These are phyloP conservation scores for Ottelia alismoides DNA, from an alignment of 106 monocot genomes.

Conservation along the genomic window DNA sequence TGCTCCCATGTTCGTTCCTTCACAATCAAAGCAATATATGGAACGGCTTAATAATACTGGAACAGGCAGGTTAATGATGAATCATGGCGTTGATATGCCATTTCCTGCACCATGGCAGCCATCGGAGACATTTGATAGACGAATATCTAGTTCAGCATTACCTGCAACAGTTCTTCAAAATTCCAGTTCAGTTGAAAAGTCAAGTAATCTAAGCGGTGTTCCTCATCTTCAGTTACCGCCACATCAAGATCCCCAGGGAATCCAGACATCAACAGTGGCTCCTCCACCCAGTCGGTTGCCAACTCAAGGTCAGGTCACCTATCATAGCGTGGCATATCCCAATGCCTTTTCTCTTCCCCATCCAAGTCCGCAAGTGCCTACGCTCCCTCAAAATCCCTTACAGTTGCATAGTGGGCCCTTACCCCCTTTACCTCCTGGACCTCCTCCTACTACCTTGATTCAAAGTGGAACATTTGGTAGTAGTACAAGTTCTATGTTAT, in stretches of 20 bases:
- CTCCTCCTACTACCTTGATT: slow-evolving; percentile 36
- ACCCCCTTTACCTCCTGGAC: slow-evolving; percentile 66
- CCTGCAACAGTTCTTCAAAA: slow-evolving; percentile 17
- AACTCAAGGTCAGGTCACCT: slow-evolving; percentile 16
- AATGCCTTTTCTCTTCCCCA: slow-evolving; percentile 18
- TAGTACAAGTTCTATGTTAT: slow-evolving; percentile 17
- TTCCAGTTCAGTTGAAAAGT: slow-evolving; percentile 21
- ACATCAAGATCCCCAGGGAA: slow-evolving; percentile 21
- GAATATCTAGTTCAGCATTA: slow-evolving; percentile 2
- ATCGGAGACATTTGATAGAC: slow-evolving; percentile 22
- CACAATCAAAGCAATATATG: slow-evolving; percentile 21
- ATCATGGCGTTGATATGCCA: slow-evolving; percentile 16
- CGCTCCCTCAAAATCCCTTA: slow-evolving; percentile 7
- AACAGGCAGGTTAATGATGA: slow-evolving; percentile 17
- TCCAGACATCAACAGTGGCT: slow-evolving; percentile 9
- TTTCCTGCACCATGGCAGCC: slow-evolving; percentile 12
- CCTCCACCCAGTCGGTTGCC: slow-evolving; percentile 19
- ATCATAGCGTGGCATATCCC: slow-evolving; percentile 19
- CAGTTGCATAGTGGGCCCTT: slow-evolving; percentile 18
- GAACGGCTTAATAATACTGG: slow-evolving; percentile 22
- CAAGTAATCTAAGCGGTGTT: slow-evolving; percentile 14
- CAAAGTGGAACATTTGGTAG: slow-evolving; percentile 20
- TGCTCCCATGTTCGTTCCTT: slow-evolving; percentile 21
- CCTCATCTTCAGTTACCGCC: slow-evolving; percentile 8
- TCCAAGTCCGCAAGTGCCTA: slow-evolving; percentile 6